Percentiles rank a stretch among this genome's conserved stretches.
These are phyloP conservation scores for Plasmodium inui DNA, from an alignment of 169 alveolate genomes.

Conservation along the genomic window DNA sequence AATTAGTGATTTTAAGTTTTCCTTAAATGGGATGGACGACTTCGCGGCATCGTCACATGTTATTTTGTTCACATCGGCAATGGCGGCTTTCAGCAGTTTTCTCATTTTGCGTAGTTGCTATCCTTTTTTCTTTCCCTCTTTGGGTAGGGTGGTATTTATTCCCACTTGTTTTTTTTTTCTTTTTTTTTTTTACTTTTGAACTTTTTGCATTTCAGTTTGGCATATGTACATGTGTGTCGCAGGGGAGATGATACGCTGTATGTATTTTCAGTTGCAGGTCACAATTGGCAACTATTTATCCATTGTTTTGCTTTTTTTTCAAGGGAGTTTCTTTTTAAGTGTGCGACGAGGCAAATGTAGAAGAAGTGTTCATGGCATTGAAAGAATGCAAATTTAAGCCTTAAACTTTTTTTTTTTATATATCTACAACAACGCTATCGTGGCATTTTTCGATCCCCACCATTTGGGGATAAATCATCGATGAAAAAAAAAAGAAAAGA, in stretches of 20 bases:
- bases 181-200: constrained; percentile 7
- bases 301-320: neutral
- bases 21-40: constrained; percentile 10
- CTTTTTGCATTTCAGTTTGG: neutral
- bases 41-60: neutral
- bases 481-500: neutral
- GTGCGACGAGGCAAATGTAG: neutral
- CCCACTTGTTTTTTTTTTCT: neutral
- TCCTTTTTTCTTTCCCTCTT: neutral
- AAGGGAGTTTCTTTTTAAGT: neutral
- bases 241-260: neutral
- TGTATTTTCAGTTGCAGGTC: neutral
- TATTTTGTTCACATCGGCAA: constrained; percentile 46
- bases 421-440: neutral
- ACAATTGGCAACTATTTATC: neutral
- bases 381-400: neutral
- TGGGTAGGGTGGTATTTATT: neutral
- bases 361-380: neutral
- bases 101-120: constrained; percentile 40
- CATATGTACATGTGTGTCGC: neutral
- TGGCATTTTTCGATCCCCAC: neutral
- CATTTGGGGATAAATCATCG: neutral
- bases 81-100: constrained; percentile 56
- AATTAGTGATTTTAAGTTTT: constrained; percentile 57
- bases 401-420: neutral